Percentiles rank a stretch among this genome's conserved stretches.
These are phyloP conservation scores for Ogataea salicorniae DNA, from an alignment of 805 yeast genomes.

Conservation along the genomic window DNA sequence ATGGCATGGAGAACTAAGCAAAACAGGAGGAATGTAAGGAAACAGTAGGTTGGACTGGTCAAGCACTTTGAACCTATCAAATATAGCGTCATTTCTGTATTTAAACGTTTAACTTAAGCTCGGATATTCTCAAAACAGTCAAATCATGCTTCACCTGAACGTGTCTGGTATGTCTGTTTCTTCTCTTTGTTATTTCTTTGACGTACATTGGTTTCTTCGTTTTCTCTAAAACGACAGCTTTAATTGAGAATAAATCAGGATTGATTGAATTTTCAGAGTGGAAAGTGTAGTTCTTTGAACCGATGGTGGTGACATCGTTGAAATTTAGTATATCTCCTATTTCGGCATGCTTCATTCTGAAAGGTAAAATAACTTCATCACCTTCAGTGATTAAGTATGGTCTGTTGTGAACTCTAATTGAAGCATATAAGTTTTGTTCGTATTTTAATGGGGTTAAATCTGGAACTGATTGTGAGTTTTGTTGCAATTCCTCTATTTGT, in stretches of 20 bases:
- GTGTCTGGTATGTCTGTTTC: constrained; percentile 71
- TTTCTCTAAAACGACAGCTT: constrained; percentile 81
- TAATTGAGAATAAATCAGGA: constrained; percentile 50
- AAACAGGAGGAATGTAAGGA: too few species aligned
- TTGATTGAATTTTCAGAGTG: constrained; percentile 48
- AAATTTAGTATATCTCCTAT: constrained; percentile 80
- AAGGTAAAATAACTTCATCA: constrained; percentile 77
- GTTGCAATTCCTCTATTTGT: neutral
- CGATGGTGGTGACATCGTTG: constrained; percentile 73
- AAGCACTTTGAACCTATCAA: too few species aligned
- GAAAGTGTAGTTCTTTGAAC: constrained; percentile 76
- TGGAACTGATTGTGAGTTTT: constrained; percentile 15
- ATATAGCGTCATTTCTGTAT: neutral
- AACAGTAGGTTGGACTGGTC: too few species aligned
- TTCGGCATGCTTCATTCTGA: constrained; percentile 63
- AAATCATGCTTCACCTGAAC: constrained; percentile 62
- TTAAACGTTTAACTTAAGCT: constrained; percentile 47
- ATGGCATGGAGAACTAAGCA: too few species aligned
- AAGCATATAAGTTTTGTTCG: constrained; percentile 70
- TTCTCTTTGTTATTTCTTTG: constrained; percentile 70
- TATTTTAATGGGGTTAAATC: constrained; percentile 62
- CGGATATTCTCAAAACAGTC: constrained; percentile 73
- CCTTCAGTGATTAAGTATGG: constrained; percentile 90
- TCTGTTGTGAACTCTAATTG: constrained; percentile 73
- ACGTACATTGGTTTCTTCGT: constrained; percentile 74